Base-by-base conservation (phyloP, 1,284 basidiomycete genomes). In the Naganishia cerealis region DNA sequence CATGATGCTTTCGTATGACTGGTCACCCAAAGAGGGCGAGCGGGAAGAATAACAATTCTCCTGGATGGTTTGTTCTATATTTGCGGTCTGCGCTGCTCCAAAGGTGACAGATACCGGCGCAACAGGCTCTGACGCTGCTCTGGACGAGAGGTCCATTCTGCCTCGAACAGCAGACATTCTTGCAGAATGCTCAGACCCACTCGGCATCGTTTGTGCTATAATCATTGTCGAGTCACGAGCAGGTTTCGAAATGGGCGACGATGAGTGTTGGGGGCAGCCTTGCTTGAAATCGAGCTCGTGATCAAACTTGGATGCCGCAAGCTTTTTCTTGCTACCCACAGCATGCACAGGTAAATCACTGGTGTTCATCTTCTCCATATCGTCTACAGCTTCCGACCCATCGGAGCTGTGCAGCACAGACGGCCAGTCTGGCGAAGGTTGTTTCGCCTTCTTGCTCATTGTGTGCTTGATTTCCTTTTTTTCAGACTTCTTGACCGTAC, bases 361-460 rank as follows among this genome's bases (percentile, higher is more conserved):
- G 9, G 39, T 33, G 9, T 36, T 16, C 10, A 15, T 58, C 21
- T 46, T 16, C n/a, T 43, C 40, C 26, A 26, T 40, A 12, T 26
- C n/a, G 24, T 29, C 1, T 16, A 33, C 16, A 36, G n/a, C 29
- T 42, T 63, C 50, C 5, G 33, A 26, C n/a, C 53, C 36, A n/a
- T 54, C 61, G 33, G 12, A 50, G n/a, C 42, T 52, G n/a, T 24
- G 38, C 50, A 54, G 16, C 15, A 63, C n/a, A 15, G 61, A 54
- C 24, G 61, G 61, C 61, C 61, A 63, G 18, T 63, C 61, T 4
- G 61, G 61, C 18, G 61, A 63, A 9, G 24, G 4, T 26, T 54
- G 21, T 42, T 18, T 54, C 24, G 15, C 16, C 12, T 24, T 24
- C 6, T 38, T 26, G 21, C 21, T 18, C n/a, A 3, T 33, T 6